Conservation (phyloP, 805 yeast species). For the Zygosaccharomyces kombuchaensis region DNA sequence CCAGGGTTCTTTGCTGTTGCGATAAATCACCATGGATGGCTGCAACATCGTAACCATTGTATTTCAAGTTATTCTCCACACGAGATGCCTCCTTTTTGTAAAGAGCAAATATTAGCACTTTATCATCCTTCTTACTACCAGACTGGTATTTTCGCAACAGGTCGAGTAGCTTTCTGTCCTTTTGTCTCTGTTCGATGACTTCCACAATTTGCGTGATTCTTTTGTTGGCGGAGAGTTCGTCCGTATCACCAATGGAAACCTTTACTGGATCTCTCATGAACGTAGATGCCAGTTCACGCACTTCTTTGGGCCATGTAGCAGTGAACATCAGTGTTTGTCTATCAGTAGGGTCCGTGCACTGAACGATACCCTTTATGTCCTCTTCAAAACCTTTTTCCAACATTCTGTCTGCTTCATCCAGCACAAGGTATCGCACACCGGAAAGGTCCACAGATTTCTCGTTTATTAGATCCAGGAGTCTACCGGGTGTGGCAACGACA, state of each 20-base stretch:
- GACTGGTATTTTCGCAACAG: slow-evolving; percentile 71
- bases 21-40: slow-evolving; percentile 96
- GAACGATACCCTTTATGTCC: slow-evolving; percentile 82
- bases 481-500: slow-evolving; percentile 98
- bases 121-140: slow-evolving; percentile 64
- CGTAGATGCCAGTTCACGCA: slow-evolving; percentile 80
- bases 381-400: slow-evolving; percentile 97
- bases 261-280: slow-evolving; percentile 86
- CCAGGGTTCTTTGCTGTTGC: slow-evolving; percentile 87
- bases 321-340: slow-evolving; percentile 98
- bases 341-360: slow-evolving; percentile 44
- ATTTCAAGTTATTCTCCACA: slow-evolving; percentile 68
- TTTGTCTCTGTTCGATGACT: slow-evolving; percentile 76
- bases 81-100: slow-evolving; percentile 96
- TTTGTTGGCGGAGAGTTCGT: slow-evolving; percentile 90
- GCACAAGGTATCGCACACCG: slow-evolving; percentile 68
- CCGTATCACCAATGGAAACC: slow-evolving; percentile 89
- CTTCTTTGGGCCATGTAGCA: slow-evolving; percentile 99
- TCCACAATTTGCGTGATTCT: slow-evolving; percentile 91
- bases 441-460: slow-evolving; percentile 77
- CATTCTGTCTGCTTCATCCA: slow-evolving; percentile 99
- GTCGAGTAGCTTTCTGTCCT: slow-evolving; percentile 71
- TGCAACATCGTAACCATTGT: slow-evolving; percentile 75
- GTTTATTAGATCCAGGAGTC: slow-evolving; percentile 82
- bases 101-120: slow-evolving; percentile 85